Conservation (phyloP, 371 early-diverging fungal species). For the Mortierella sp. region DNA sequence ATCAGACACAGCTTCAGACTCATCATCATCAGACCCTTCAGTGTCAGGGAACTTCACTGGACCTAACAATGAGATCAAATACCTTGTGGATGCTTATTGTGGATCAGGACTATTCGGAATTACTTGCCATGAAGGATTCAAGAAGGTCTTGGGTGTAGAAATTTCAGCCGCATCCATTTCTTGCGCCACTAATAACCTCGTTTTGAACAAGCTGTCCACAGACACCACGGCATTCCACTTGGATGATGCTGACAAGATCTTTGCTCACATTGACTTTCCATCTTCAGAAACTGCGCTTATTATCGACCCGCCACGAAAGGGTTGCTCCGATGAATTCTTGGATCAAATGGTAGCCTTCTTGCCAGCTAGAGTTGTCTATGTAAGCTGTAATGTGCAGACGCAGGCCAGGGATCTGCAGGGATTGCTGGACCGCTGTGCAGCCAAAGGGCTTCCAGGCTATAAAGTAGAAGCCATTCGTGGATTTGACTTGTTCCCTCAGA, state of each 20-base stretch:
- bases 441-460: conserved; percentile 59
- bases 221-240: conserved; percentile 65
- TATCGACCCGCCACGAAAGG: conserved; percentile 78
- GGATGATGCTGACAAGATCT: conserved; percentile 69
- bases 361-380: conserved; percentile 75
- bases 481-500: conserved; percentile 81
- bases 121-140: conserved; percentile 65
- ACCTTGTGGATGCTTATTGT: conserved; percentile 77
- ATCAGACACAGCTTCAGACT: conserved; percentile 4
- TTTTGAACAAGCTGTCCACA: conserved; percentile 63
- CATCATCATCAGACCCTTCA: conserved; percentile 11
- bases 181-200: conserved; percentile 71
- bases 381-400: conserved; percentile 73
- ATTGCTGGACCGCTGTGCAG: conserved; percentile 57
- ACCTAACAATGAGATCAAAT: conserved; percentile 52
- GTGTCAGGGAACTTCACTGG: neutral
- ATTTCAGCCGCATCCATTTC: conserved; percentile 66
- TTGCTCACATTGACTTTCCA: conserved; percentile 62
- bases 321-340: conserved; percentile 70
- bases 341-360: conserved; percentile 71
- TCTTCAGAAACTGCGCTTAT: conserved; percentile 71
- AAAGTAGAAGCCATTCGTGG: conserved; percentile 66
- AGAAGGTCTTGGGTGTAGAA: conserved; percentile 76
- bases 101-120: conserved; percentile 79
- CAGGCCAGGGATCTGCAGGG: conserved; percentile 71